These are phyloP conservation scores for Immersiporthe knoxdaviesiana DNA, from an alignment of 2,329 filamentous ascomycete genomes.

Conservation along the genomic window DNA sequence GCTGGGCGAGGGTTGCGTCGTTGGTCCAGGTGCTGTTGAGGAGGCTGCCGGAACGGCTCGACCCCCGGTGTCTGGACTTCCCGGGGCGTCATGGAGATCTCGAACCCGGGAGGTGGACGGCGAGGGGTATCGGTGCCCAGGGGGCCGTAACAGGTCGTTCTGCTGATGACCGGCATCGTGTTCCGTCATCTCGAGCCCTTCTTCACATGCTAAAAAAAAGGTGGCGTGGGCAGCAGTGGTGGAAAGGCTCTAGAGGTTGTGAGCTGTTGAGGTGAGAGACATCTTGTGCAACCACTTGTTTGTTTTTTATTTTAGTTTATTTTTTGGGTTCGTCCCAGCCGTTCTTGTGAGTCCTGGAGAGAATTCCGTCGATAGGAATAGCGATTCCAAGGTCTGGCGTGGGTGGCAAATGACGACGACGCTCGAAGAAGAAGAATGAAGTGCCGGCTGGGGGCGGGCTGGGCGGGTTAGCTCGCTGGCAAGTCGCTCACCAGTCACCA, in stretches of 20 bases:
- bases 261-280: conserved; percentile 21
- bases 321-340: background rate
- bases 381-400: background rate
- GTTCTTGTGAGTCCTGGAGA: background rate
- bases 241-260: conserved; percentile 20
- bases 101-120: conserved; percentile 8
- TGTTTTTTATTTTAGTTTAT: background rate
- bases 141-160: conserved; percentile 21
- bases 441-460: no score
- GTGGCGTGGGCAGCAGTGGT: conserved; percentile 15
- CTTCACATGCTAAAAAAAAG: conserved; percentile 26
- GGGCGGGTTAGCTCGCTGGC: conserved; percentile 1
- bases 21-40: conserved; percentile 25
- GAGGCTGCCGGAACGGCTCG: conserved; percentile 44
- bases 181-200: conserved; percentile 30
- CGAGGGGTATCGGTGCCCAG: conserved; percentile 14
- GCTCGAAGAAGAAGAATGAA: background rate
- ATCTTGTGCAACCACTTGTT: conserved; percentile 23
- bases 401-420: conserved; percentile 1
- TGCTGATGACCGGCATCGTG: conserved; percentile 27
- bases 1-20: conserved; percentile 31
- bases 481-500: background rate
- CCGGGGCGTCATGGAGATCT: conserved; percentile 32
- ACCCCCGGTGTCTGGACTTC: conserved; percentile 48
- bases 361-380: background rate